Base-by-base conservation (phyloP, 306 rosid species). In the Trifolium dubium region DNA sequence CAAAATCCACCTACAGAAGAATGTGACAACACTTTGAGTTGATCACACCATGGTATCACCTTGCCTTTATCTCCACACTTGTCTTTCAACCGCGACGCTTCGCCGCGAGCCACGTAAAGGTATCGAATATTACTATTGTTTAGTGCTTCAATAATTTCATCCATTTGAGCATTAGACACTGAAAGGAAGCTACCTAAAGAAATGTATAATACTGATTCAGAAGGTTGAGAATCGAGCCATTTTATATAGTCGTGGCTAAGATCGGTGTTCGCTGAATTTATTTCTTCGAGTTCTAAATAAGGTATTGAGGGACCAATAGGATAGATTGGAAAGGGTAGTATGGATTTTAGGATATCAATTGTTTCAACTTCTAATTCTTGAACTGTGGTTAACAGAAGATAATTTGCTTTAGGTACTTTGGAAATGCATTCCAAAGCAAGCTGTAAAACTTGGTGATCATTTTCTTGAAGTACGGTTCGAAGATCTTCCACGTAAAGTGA, bases 1-100 rank as follows among this genome's bases (percentile, higher is more conserved):
- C 84, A 85, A 37, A 88, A 85, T 39, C 85, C 89, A 13, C 82
- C 84, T 2, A 83, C 5, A 1, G 85, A 79, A 77, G 75, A 12
- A 53, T 88, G 88, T 0, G 81, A 79, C 75, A 88, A 59, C 82
- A 88, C 92, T 62, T 58, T 81, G 77, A 88, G 39, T 61, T 88
- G 89, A 49, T 88, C 88, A 77, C 92, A 85, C 89, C 89, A 81
- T 2, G 89, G 82, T 51, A 88, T 82, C 4, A 81, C 84, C 67
- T 77, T 28, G 2, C 92, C 89, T 44, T 11, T 71, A 4, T 79
- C 85, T 32, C 88, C 85, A 68, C 86, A 74, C 4, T 74, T 76
- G 18, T 67, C 86, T 18, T 77, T 82, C 72, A 87, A 49, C 63
- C 65, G 43, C 4, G 35, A 7, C 18, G 86, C 40, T 62, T 87